A percentile compares a stretch with the other conserved stretches of the same genome.
These are phyloP conservation scores for Dendrobium catenatum DNA, from an alignment of 106 monocot species.

Conservation along the genomic window DNA sequence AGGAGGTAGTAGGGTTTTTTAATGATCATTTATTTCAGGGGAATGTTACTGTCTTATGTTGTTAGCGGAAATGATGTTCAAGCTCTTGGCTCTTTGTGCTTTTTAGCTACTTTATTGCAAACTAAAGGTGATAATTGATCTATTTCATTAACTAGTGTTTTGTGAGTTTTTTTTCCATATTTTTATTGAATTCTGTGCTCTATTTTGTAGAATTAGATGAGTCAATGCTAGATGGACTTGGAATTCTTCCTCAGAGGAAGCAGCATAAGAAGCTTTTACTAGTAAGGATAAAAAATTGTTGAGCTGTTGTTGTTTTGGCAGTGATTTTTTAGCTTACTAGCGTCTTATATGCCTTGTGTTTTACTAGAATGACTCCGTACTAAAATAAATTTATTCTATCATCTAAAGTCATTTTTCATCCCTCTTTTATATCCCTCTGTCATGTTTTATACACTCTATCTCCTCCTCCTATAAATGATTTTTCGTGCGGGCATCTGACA, in stretches of 20 bases:
- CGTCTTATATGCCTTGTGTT: background rate
- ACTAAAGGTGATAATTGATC: constrained; percentile 61
- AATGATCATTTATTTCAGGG: constrained; percentile 38
- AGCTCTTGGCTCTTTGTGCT: constrained; percentile 72
- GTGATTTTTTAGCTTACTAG: background rate
- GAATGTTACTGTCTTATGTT: constrained; percentile 66
- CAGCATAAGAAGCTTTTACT: constrained; percentile 94
- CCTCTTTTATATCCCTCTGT: background rate
- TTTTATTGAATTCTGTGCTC: background rate
- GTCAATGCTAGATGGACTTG: constrained; percentile 94
- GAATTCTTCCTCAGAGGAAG: constrained; percentile 98
- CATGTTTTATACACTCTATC: background rate
- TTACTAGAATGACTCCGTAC: background rate
- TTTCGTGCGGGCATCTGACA: background rate
- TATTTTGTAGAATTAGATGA: constrained; percentile 79
- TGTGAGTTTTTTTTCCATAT: background rate
- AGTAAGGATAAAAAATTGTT: constrained; percentile 32
- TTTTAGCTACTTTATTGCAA: constrained; percentile 88
- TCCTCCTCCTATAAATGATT: background rate
- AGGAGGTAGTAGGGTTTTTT: background rate
- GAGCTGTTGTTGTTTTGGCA: background rate
- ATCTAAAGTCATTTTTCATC: background rate
- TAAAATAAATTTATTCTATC: background rate
- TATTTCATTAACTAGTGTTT: background rate
- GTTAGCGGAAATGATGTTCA: constrained; percentile 55